Evolutionary conservation across 805 yeast genomes (phyloP).

Genomic region (Monosporozyma aquatica): DNA sequence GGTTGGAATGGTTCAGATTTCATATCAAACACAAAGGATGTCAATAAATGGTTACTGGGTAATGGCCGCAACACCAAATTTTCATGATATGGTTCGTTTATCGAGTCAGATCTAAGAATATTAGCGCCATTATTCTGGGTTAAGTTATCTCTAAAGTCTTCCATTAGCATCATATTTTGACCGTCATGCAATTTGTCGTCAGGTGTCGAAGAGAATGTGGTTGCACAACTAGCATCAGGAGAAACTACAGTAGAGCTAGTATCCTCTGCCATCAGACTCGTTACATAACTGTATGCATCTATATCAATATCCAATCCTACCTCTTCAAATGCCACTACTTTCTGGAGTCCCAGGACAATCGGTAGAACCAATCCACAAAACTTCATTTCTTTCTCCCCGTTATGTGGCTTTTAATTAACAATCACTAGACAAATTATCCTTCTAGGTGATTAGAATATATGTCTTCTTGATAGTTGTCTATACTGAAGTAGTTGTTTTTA

Average conservation of each 20-base stretch:
- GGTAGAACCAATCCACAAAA: not conserved
- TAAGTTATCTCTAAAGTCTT: too few relatives aligned
- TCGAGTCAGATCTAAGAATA: not conserved
- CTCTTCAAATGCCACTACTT: not conserved
- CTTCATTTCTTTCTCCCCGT: not conserved
- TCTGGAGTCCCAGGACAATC: not conserved
- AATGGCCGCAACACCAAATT: slow-evolving; percentile 55
- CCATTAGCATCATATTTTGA: too few relatives aligned
- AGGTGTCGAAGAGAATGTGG: not conserved
- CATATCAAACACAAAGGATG: slow-evolving; percentile 62
- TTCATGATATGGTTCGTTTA: slow-evolving; percentile 49
- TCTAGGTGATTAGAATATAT: too few relatives aligned
- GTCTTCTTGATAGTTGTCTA: too few relatives aligned
- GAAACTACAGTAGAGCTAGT: not conserved
- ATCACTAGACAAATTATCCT: too few relatives aligned
- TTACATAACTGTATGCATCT: slow-evolving; percentile 1
- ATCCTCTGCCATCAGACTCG: slow-evolving; percentile 1
- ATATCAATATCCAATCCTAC: slow-evolving; percentile 1
- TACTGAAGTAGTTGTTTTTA: too few relatives aligned
- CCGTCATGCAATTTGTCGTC: too few relatives aligned
- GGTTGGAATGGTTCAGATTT: slow-evolving; percentile 40
- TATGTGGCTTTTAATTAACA: not conserved
- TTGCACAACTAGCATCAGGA: slow-evolving; percentile 1
- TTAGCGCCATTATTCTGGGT: not conserved
- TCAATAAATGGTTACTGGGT: slow-evolving; percentile 58